Base-by-base conservation (phyloP, 345 rosid genomes). In the Boechera stricta region DNA sequence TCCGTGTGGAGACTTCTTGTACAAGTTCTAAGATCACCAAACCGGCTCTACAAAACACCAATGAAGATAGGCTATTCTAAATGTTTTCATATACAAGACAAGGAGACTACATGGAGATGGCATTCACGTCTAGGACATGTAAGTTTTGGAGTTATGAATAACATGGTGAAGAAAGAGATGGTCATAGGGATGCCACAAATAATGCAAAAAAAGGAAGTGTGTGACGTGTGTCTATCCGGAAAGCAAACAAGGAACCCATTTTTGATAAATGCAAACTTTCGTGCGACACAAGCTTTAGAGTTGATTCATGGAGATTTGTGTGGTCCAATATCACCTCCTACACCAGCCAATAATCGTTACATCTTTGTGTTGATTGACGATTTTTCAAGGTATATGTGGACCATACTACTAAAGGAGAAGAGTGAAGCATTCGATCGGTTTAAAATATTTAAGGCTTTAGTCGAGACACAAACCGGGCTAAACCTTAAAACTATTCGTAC, bases 201-300 rank as follows among this genome's bases (percentile, higher is more conserved):
- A 21, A 21, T 21, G 24, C 24, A 21, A 1, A 1, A 21, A 21
- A 21, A 21, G 1, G 24, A 21, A 21, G 24, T 21, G 24, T 21
- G 24, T 21, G 24, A 21, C 24, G 24, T 1, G 24, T 21, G 1
- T 21, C 24, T 21, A 21, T 21, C 24, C 1, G 10, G 9, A 3
- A 56, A 56, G 15, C 39, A 31, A 56, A 56, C 16, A 2, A 2
- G 39, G 31, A 32, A 7, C 1, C 0, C 21, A 0, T 56, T 56
- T 16, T 39, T 6, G 2, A 6, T 4, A 0, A 13, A 4, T 13
- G 0, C 39, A 0, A 29, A 0, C 0, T 31, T 13, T 0, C 61
- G 18, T 29, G 18, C 10, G 0, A 0, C 10, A 2, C 39, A 56
- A 56, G 39, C 39, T 0, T 56, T 56, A 2, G 47, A 60, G 36